phyloP scores from a whole-genome alignment of 768 basidiomycete genomes.

The Mycena epipterygia region DNA sequence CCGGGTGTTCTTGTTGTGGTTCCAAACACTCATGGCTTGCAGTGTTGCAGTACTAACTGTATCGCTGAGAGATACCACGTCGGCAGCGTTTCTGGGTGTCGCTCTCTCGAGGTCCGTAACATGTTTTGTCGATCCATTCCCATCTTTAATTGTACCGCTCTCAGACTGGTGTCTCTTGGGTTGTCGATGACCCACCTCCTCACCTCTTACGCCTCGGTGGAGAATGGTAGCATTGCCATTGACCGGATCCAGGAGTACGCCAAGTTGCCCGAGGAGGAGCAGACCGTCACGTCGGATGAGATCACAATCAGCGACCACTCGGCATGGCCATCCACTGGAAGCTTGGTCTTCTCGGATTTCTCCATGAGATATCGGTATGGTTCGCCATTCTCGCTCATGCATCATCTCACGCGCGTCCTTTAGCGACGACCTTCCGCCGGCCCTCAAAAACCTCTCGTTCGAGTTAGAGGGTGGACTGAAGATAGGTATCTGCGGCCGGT shows the following conservation, averaged over 20 bases:
- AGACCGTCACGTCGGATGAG: neutral
- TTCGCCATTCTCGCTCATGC: neutral
- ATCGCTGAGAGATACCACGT: conserved; percentile 17
- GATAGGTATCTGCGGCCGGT: conserved; percentile 27
- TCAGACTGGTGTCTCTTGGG: conserved; percentile 22
- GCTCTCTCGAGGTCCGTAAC: conserved; percentile 9
- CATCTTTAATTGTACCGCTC: neutral
- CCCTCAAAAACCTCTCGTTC: too few relatives aligned
- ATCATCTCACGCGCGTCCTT: neutral
- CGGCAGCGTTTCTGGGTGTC: conserved; percentile 22
- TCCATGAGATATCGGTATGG: conserved; percentile 30
- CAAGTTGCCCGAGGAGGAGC: conserved; percentile 23
- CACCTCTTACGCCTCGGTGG: conserved; percentile 16
- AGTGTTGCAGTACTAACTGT: conserved; percentile 19
- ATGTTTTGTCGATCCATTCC: neutral
- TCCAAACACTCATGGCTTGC: conserved; percentile 26
- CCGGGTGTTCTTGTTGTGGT: conserved; percentile 26
- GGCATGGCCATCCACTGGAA: conserved; percentile 21
- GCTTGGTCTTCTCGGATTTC: too few relatives aligned
- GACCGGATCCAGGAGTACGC: conserved; percentile 28
- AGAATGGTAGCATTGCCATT: conserved; percentile 23
- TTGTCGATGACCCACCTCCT: conserved; percentile 2
- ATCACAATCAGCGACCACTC: neutral
- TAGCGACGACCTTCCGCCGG: conserved; percentile 23
- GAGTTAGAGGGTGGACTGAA: too few relatives aligned